Percentiles rank a stretch among this genome's conserved stretches.
Conservation (phyloP, 2,329 filamentous ascomycete genomes). For the Pseudocercospora fijiensis region DNA sequence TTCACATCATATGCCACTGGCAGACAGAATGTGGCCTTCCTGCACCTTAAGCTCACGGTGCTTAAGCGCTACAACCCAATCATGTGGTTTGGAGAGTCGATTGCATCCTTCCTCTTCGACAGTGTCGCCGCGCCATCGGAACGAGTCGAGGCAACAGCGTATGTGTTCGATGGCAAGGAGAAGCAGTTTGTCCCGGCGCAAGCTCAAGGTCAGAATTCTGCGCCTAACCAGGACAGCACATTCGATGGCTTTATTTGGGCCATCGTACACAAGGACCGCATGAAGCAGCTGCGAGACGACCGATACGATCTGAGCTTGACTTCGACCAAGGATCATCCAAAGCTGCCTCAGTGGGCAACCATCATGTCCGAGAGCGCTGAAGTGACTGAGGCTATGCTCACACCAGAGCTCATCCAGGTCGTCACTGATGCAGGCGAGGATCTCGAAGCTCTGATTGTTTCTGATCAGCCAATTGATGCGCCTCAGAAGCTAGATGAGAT, state of each 20-base stretch:
- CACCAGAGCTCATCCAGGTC: conserved; percentile 79
- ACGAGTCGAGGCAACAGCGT: conserved; percentile 71
- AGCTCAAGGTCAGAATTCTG: conserved; percentile 45
- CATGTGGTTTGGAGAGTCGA: conserved; percentile 63
- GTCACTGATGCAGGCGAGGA: conserved; percentile 74
- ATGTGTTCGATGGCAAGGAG: conserved; percentile 92
- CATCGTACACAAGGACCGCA: conserved; percentile 89
- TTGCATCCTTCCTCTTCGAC: conserved; percentile 76
- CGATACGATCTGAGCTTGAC: conserved; percentile 94
- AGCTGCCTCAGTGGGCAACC: conserved; percentile 84
- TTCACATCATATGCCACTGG: conserved; percentile 86
- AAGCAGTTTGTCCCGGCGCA: conserved; percentile 68
- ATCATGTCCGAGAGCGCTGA: conserved; percentile 98
- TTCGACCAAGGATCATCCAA: conserved; percentile 85
- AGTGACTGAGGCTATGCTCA: conserved; percentile 83
- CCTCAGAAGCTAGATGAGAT: conserved; percentile 76
- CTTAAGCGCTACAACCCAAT: conserved; percentile 85
- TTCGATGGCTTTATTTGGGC: conserved; percentile 95
- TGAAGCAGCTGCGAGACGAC: conserved; percentile 86
- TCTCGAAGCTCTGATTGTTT: conserved; percentile 84
- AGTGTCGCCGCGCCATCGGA: conserved; percentile 68
- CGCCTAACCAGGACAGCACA: conserved; percentile 56
- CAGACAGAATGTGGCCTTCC: conserved; percentile 86
- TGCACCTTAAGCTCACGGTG: conserved; percentile 79
- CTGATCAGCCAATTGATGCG: conserved; percentile 85